These are phyloP conservation scores for Lactuca sativa DNA, from an alignment of 129 eudicot genomes.

Conservation along the genomic window DNA sequence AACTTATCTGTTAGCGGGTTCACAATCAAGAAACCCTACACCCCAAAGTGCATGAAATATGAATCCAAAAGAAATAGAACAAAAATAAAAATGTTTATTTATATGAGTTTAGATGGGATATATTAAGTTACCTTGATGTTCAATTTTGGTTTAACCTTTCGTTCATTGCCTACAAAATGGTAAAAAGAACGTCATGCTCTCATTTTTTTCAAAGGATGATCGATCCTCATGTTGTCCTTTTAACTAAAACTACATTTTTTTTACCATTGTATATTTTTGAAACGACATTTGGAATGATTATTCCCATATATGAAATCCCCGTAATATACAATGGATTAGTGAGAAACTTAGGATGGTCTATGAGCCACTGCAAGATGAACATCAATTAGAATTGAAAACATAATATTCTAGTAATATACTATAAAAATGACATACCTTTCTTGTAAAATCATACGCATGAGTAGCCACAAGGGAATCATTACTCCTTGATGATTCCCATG, in stretches of 20 bases:
- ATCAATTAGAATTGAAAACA: not conserved
- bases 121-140: slow-evolving; percentile 27
- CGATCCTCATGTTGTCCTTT: not conserved
- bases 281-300: slow-evolving; percentile 34
- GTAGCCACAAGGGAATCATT: slow-evolving; percentile 26
- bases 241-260: not conserved
- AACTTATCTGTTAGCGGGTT: slow-evolving; percentile 29
- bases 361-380: slow-evolving; percentile 33
- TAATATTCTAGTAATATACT: not conserved
- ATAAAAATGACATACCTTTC: slow-evolving; percentile 17
- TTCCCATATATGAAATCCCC: slow-evolving; percentile 40
- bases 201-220: not conserved
- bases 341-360: slow-evolving; percentile 34
- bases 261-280: slow-evolving; percentile 30
- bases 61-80: not conserved
- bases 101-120: not conserved
- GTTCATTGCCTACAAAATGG: slow-evolving; percentile 30
- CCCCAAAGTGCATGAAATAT: not conserved
- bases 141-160: slow-evolving; percentile 20
- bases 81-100: not conserved
- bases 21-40: slow-evolving; percentile 41
- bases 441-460: slow-evolving; percentile 27
- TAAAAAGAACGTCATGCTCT: not conserved
- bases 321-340: slow-evolving; percentile 35
- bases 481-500: slow-evolving; percentile 18